Evolutionary conservation across 106 monocot species (phyloP).

Genomic region (Ottelia alismoides): DNA sequence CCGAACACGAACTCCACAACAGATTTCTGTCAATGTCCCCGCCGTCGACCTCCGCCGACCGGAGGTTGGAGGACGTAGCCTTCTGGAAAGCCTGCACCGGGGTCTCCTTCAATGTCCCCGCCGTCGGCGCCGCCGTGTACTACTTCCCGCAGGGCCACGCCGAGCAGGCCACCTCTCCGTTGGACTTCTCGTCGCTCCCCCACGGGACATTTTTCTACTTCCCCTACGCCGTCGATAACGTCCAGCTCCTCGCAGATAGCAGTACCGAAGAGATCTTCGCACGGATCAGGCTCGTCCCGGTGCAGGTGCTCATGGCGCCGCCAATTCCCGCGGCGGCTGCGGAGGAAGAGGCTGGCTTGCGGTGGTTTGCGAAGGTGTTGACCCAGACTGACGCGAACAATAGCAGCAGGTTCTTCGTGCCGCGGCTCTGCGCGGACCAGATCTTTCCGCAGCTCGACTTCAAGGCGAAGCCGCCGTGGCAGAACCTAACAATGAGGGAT

Average conservation of each 20-base stretch:
- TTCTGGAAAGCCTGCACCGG: conserved; percentile 11
- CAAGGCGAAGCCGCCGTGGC: conserved; percentile 23
- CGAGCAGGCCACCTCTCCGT: too few relatives aligned
- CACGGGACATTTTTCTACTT: neutral
- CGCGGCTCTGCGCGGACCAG: conserved; percentile 46
- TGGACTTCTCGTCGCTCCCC: neutral
- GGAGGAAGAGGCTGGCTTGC: neutral
- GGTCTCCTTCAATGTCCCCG: too few relatives aligned
- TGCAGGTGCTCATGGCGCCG: too few relatives aligned
- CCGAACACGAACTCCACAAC: too few relatives aligned
- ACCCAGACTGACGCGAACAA: conserved; percentile 76
- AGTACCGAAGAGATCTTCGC: too few relatives aligned
- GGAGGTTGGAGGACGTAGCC: neutral
- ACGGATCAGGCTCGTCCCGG: too few relatives aligned
- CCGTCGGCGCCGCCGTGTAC: too few relatives aligned
- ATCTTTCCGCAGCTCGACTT: conserved; percentile 48
- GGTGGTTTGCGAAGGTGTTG: conserved; percentile 36
- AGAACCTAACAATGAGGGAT: conserved; percentile 29
- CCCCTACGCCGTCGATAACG: too few relatives aligned
- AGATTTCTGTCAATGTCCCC: too few relatives aligned
- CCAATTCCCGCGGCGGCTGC: neutral
- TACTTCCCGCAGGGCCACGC: too few relatives aligned
- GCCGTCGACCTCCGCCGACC: too few relatives aligned
- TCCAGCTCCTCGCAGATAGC: too few relatives aligned
- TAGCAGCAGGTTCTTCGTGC: conserved; percentile 70